These are phyloP conservation scores for Moniliophthora roreri DNA, from an alignment of 1,284 basidiomycete species.

Conservation along the genomic window DNA sequence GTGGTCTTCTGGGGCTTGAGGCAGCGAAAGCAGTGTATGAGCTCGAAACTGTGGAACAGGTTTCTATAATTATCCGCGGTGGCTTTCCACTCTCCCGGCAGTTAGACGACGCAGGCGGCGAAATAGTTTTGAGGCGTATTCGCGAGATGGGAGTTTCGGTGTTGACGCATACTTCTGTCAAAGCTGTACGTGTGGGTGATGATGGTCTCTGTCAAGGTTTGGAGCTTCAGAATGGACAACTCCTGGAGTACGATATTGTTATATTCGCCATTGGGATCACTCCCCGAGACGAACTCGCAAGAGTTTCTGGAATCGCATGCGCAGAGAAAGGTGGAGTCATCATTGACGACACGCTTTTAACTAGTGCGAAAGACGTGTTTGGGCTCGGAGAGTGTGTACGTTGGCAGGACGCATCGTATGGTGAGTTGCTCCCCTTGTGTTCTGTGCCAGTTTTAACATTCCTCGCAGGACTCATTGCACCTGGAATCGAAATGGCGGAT, in stretches of 20 bases:
- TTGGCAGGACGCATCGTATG: constrained; percentile 69
- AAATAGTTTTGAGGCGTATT: constrained; percentile 69
- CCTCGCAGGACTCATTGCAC: constrained; percentile 13
- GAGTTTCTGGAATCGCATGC: constrained; percentile 48
- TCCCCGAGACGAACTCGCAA: constrained; percentile 69
- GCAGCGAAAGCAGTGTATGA: constrained; percentile 76
- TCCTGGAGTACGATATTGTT: constrained; percentile 49
- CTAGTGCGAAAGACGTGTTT: constrained; percentile 59
- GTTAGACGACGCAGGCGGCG: constrained; percentile 67
- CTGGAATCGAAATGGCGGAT: constrained; percentile 68
- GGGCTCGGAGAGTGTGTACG: constrained; percentile 79
- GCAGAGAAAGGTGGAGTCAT: constrained; percentile 55
- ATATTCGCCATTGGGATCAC: constrained; percentile 71
- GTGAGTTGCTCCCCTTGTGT: constrained; percentile 34
- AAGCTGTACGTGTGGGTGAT: constrained; percentile 34
- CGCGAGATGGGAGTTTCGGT: constrained; percentile 66
- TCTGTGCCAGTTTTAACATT: neutral
- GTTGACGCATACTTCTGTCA: constrained; percentile 51
- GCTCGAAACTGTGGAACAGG: constrained; percentile 28
- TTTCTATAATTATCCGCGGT: constrained; percentile 59
- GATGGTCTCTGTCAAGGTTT: constrained; percentile 43
- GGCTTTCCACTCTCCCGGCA: constrained; percentile 69
- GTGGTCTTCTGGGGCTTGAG: constrained; percentile 72
- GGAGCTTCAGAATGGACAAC: constrained; percentile 43
- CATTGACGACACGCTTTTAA: constrained; percentile 58